phyloP scores from a whole-genome alignment of 495 filamentous ascomycete species.

The Tuber indicum region DNA sequence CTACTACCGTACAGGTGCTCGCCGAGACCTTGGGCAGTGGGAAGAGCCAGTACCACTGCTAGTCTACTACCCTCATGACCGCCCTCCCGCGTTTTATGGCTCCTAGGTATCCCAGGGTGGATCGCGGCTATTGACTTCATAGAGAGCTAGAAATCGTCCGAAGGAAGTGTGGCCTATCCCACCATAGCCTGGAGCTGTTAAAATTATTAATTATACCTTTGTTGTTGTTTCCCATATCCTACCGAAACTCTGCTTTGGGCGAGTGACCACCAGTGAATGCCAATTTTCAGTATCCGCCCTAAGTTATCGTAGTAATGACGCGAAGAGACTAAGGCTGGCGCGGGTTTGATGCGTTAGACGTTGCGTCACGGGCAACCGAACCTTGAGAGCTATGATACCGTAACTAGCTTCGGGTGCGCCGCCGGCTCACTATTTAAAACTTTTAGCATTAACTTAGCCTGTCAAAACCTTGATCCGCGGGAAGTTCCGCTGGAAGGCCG shows the following conservation, averaged over 20 bases:
- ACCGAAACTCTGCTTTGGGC: not conserved
- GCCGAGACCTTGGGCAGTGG: not conserved
- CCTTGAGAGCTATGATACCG: not conserved
- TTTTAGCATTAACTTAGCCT: not conserved
- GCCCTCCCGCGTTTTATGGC: not conserved
- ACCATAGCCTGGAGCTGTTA: not conserved
- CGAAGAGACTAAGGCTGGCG: not conserved
- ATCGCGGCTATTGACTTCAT: not conserved
- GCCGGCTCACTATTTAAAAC: not conserved
- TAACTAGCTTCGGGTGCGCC: not conserved
- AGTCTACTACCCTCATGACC: not conserved
- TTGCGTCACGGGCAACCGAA: not conserved
- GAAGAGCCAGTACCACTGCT: not conserved
- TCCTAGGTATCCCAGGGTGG: not conserved
- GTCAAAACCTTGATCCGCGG: not conserved
- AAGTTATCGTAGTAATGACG: not conserved
- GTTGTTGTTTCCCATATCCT: not conserved
- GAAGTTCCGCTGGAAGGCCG: not conserved
- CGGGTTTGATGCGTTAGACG: not conserved
- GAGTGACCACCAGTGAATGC: not conserved
- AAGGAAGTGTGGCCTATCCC: not conserved
- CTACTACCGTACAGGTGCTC: no score
- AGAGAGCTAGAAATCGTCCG: not conserved
- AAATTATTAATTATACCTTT: not conserved
- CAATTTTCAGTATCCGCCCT: not conserved